Percentiles rank a stretch among this genome's conserved stretches.
These are phyloP conservation scores for Cladosporium colombiae DNA, from an alignment of 2,329 filamentous ascomycete species.

Conservation along the genomic window DNA sequence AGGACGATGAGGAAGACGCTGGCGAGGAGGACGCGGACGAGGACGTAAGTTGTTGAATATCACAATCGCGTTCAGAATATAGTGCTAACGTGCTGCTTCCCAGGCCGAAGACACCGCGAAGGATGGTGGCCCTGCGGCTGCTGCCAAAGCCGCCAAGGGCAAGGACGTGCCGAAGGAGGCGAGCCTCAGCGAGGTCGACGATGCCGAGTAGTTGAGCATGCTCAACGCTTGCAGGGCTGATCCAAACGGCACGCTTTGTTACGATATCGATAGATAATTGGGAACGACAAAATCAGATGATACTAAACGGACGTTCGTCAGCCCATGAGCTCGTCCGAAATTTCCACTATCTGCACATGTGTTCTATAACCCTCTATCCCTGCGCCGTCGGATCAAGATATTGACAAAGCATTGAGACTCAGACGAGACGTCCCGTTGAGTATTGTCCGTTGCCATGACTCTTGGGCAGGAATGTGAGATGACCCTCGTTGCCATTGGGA, in stretches of 20 bases:
- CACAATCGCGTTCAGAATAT: background rate
- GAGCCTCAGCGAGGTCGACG: conserved; percentile 35
- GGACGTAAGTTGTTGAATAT: conserved; percentile 23
- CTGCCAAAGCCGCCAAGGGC: conserved; percentile 34
- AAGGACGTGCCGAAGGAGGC: conserved; percentile 35
- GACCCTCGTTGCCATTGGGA: no score
- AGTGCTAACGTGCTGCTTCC: background rate
- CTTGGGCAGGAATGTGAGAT: no score
- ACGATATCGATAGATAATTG: conserved; percentile 15
- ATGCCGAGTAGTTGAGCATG: conserved; percentile 22
- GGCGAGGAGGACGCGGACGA: conserved; percentile 27
- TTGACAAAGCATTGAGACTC: no score
- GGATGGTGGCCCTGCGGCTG: conserved; percentile 33
- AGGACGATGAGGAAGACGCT: conserved; percentile 26
- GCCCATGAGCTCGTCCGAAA: background rate
- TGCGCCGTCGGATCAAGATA: no score
- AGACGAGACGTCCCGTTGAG: no score
- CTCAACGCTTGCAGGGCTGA: background rate
- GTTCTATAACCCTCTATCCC: no score
- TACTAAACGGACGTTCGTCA: background rate
- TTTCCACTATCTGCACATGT: background rate
- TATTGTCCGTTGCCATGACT: no score
- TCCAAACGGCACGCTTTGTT: background rate
- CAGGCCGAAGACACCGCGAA: conserved; percentile 32
- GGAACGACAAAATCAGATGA: conserved; percentile 4